A percentile compares a stretch with the other conserved stretches of the same genome.
These are phyloP conservation scores for Amylocystis lapponica DNA, from an alignment of 768 basidiomycete genomes.

Conservation along the genomic window DNA sequence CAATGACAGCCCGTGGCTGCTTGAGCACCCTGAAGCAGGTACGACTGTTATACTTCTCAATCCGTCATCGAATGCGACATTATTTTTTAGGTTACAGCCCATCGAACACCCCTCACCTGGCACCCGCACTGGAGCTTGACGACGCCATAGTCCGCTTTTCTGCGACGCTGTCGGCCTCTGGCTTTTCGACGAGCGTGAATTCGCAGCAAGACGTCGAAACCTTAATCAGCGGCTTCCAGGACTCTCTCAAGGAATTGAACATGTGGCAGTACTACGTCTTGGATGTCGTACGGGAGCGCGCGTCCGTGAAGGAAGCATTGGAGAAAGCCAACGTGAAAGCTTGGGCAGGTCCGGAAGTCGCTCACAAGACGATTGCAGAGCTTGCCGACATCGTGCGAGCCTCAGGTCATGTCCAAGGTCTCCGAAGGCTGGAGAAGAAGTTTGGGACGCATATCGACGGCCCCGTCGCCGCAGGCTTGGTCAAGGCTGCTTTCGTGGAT, in stretches of 20 bases:
- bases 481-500: slow-evolving; percentile 59
- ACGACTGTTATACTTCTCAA: slow-evolving; percentile 19
- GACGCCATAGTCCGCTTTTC: slow-evolving; percentile 82
- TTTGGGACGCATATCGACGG: slow-evolving; percentile 63
- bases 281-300: slow-evolving; percentile 61
- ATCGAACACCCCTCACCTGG: slow-evolving; percentile 84
- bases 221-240: slow-evolving; percentile 59
- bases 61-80: neutral
- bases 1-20: slow-evolving; percentile 86
- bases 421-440: slow-evolving; percentile 55
- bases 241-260: slow-evolving; percentile 55
- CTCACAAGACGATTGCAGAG: slow-evolving; percentile 53
- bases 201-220: slow-evolving; percentile 63
- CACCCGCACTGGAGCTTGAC: slow-evolving; percentile 91
- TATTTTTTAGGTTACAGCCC: slow-evolving; percentile 72
- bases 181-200: slow-evolving; percentile 65
- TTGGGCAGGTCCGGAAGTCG: slow-evolving; percentile 61
- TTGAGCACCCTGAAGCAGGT: slow-evolving; percentile 95
- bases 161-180: slow-evolving; percentile 49
- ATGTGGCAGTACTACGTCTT: slow-evolving; percentile 96
- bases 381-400: slow-evolving; percentile 59
- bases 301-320: slow-evolving; percentile 51
- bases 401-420: slow-evolving; percentile 51
- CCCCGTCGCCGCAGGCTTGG: slow-evolving; percentile 63
- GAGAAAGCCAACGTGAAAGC: slow-evolving; percentile 35